Percentiles rank a stretch among this genome's conserved stretches.
phyloP scores from a whole-genome alignment of 2,329 filamentous ascomycete genomes.

The Arachnomyces sp. region DNA sequence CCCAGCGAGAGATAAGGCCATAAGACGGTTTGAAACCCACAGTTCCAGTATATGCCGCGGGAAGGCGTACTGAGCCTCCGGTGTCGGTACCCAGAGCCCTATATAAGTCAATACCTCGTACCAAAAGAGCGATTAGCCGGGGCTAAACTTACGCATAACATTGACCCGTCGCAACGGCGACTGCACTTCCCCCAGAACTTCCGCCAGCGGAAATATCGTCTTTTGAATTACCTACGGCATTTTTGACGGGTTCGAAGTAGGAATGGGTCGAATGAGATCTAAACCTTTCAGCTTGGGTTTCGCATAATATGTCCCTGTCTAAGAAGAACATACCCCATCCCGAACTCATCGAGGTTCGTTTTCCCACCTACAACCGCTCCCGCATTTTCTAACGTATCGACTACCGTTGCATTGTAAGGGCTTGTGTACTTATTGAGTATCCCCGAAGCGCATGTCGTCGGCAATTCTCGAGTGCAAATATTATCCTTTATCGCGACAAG shows the following conservation, averaged over 20 bases:
- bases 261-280: conserved; percentile 64
- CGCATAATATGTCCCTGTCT: neutral
- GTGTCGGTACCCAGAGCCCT: conserved; percentile 86
- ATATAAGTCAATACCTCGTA: conserved; percentile 7
- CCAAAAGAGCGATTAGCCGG: neutral
- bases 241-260: conserved; percentile 56
- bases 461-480: conserved; percentile 55
- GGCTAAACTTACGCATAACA: conserved; percentile 45
- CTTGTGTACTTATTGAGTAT: conserved; percentile 63
- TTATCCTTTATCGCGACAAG: conserved; percentile 68
- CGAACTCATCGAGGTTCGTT: conserved; percentile 92
- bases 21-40: conserved; percentile 90
- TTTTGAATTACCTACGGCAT: conserved; percentile 33
- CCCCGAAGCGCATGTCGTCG: conserved; percentile 74
- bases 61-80: conserved; percentile 77
- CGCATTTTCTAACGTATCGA: conserved; percentile 55
- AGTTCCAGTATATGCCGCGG: conserved; percentile 75
- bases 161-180: conserved; percentile 62
- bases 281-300: conserved; percentile 8
- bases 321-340: conserved; percentile 58
- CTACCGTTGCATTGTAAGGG: conserved; percentile 75
- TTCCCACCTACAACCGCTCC: conserved; percentile 64
- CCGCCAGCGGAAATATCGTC: conserved; percentile 61
- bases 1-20: conserved; percentile 74
- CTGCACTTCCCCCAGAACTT: conserved; percentile 87